These are phyloP conservation scores for Pseudogymnoascus sp. DNA, from an alignment of 2,329 filamentous ascomycete species.

Conservation along the genomic window DNA sequence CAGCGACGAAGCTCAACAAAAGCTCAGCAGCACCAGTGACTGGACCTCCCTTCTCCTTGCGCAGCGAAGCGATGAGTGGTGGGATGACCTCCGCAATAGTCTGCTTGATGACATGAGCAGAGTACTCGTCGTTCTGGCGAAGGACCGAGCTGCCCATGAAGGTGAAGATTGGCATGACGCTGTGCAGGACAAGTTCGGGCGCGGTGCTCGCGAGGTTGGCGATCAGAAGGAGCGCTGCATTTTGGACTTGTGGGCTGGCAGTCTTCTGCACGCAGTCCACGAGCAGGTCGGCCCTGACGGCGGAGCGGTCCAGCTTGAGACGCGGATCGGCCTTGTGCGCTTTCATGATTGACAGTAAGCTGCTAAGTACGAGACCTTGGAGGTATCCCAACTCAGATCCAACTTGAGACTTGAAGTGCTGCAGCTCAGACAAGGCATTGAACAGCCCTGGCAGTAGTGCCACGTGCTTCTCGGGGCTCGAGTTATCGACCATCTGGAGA, in stretches of 20 bases:
- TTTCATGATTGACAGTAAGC: slow-evolving; percentile 75
- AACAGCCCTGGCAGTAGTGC: slow-evolving; percentile 74
- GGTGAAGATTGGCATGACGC: slow-evolving; percentile 98
- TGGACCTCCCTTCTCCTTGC: slow-evolving; percentile 67
- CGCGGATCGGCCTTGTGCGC: slow-evolving; percentile 54
- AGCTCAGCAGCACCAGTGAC: slow-evolving; percentile 80
- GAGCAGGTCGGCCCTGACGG: slow-evolving; percentile 79
- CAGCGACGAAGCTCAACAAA: slow-evolving; percentile 89
- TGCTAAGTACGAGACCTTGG: slow-evolving; percentile 74
- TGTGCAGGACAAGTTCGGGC: slow-evolving; percentile 86
- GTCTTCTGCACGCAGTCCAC: slow-evolving; percentile 92
- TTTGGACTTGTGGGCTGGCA: slow-evolving; percentile 86
- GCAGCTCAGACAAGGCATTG: slow-evolving; percentile 74
- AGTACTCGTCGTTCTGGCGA: slow-evolving; percentile 91
- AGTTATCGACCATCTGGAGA: slow-evolving; percentile 77
- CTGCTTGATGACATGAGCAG: slow-evolving; percentile 88
- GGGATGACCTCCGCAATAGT: slow-evolving; percentile 93
- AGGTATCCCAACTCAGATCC: slow-evolving; percentile 85
- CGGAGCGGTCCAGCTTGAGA: slow-evolving; percentile 64
- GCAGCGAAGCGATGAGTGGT: slow-evolving; percentile 76
- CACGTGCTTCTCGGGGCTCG: slow-evolving; percentile 64
- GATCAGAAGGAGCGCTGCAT: slow-evolving; percentile 78
- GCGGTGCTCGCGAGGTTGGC: slow-evolving; percentile 79
- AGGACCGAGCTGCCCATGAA: slow-evolving; percentile 93
- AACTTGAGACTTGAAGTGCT: slow-evolving; percentile 71